Conservation (phyloP, 106 monocot genomes). For the Dendrobium catenatum region DNA sequence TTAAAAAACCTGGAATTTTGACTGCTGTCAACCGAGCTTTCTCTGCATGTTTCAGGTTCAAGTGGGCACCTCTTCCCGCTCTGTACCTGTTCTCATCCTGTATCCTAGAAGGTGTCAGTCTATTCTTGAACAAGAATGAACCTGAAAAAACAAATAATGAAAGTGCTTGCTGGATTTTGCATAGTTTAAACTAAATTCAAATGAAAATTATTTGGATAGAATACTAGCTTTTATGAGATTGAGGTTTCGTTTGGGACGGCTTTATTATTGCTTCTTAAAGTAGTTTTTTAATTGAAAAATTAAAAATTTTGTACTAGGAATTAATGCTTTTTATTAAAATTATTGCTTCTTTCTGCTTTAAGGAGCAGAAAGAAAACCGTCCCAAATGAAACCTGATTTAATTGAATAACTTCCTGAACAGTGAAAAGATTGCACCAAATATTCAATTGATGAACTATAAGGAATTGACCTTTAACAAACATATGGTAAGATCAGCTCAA, state of each 20-base stretch:
- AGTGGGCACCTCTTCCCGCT: slow-evolving; percentile 67
- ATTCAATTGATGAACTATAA: background rate
- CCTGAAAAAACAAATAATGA: background rate
- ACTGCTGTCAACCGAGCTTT: slow-evolving; percentile 62
- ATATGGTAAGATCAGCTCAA: background rate
- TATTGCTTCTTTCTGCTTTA: no score
- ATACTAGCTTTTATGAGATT: background rate
- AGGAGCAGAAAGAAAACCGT: no score
- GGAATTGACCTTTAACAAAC: background rate
- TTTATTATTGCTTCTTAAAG: no score
- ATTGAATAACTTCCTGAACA: background rate
- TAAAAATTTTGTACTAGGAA: no score
- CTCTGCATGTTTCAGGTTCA: slow-evolving; percentile 90
- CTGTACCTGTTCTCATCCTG: slow-evolving; percentile 80
- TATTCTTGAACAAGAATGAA: slow-evolving; percentile 3
- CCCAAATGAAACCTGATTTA: background rate
- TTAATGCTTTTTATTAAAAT: no score
- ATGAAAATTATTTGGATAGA: background rate
- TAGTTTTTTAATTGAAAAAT: no score
- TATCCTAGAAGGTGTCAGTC: background rate
- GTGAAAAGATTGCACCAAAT: background rate
- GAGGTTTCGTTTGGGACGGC: no score
- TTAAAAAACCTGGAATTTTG: slow-evolving; percentile 68
- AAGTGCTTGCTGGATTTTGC: background rate
- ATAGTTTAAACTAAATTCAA: background rate